Base-by-base conservation (phyloP, 2,329 filamentous ascomycete genomes). In the Alternaria conjuncta region DNA sequence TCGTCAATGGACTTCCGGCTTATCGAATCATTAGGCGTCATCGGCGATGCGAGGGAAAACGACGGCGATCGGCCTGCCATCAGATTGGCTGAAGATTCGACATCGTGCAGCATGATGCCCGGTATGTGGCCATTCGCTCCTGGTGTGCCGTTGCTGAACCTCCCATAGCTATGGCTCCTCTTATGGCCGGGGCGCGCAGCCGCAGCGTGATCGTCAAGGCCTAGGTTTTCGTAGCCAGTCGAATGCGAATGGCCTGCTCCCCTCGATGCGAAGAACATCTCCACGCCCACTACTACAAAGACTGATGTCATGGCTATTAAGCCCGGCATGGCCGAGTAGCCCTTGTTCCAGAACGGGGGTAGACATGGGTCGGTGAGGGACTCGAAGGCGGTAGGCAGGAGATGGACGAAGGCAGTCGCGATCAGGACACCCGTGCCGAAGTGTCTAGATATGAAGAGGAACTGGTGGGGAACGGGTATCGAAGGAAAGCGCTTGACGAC, bases 251-350 rank as follows among this genome's bases (percentile, higher is more conserved):
- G 88, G 15, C 84, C 84, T 9, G 87, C 88, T 6, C 88, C 88
- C 75, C 86, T 86, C 57, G 90, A 91, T 0, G 93, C 94, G 70
- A 98, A 90, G 78, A 94, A 93, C 82, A 96, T 97, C 79, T 98
- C 95, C 56, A 97, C 86, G 3, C 89, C 87, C 7, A 97, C 92
- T 4, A 97, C 94, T 5, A 92, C 83, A 63, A 82, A 81, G 20
- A 82, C 79, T 0, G 79, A 72, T 5, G 70, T 69, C 79, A 81
- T 81, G 50, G 79, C 79, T 54, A 81, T 75, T 8, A 81, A 62
- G 10, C 79, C 79, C 6, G 79, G 77, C 77, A 80, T 80, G 55
- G 79, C 76, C 59, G 78, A 64, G 55, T 81, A 81, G 57, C 76
- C 73, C n/a, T 74, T 55, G 63, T 76, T 81, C 79, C 79, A 81